A percentile compares a stretch with the other conserved stretches of the same genome.
Evolutionary conservation across 148 eudicot genomes (phyloP).

Genomic region (Chenopodium formosanum): DNA sequence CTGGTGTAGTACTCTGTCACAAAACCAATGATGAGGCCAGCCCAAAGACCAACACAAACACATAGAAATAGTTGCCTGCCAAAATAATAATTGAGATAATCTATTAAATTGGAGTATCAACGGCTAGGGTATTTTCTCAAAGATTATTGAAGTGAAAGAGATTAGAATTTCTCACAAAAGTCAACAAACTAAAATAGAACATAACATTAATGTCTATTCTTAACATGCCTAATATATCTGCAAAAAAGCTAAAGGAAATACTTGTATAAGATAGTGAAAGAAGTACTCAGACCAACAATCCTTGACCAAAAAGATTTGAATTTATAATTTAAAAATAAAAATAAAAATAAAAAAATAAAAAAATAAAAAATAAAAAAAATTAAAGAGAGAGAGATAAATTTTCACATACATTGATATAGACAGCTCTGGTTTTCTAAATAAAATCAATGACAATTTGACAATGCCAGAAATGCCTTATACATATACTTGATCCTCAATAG

Average conservation of each 20-base stretch:
- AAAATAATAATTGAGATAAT: not conserved
- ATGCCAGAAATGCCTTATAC: not conserved
- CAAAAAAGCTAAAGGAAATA: not conserved
- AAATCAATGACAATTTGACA: not conserved
- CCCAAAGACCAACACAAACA: slow-evolving; percentile 86
- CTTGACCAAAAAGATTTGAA: not conserved
- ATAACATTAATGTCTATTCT: not conserved
- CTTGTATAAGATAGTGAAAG: not conserved
- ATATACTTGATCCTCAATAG: not conserved
- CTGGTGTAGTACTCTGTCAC: slow-evolving; percentile 87
- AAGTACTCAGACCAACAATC: not conserved
- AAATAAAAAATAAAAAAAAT: no score
- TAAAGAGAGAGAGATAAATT: no score
- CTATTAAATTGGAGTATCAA: not conserved
- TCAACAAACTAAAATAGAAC: no score
- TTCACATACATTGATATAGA: not conserved
- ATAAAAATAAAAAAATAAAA: no score
- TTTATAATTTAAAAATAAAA: no score
- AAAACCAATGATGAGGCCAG: slow-evolving; percentile 87
- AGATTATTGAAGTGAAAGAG: not conserved
- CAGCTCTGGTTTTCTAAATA: not conserved
- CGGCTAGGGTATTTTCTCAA: not conserved
- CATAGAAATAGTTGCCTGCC: slow-evolving; percentile 82
- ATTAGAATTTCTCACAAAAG: no score
- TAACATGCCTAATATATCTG: not conserved